Percentiles rank a stretch among this genome's conserved stretches.
Conservation (phyloP, 192 early-diverging fungal genomes). For the Linnemannia zychae region DNA sequence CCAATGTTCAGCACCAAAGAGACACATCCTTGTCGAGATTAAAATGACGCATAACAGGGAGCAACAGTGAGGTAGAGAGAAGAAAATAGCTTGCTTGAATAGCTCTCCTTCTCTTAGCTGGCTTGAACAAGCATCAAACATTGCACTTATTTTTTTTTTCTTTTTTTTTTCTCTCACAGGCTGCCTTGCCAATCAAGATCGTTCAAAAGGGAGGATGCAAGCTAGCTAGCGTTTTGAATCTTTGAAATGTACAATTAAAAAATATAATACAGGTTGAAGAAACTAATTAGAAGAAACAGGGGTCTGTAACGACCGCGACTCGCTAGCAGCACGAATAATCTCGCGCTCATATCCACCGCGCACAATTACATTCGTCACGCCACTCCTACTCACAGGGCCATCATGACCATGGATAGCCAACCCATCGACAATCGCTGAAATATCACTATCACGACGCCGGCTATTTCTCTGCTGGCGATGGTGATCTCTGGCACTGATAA, state of each 20-base stretch:
- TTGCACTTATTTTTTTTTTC: too few species aligned
- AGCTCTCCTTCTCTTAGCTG: not conserved
- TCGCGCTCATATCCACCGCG: conserved; percentile 40
- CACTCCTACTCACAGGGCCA: not conserved
- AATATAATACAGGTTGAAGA: not conserved
- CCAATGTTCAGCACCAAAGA: not conserved
- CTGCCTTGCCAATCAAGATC: not conserved
- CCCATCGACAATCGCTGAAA: not conserved
- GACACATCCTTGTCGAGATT: not conserved
- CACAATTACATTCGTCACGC: conserved; percentile 20
- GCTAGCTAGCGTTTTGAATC: too few species aligned
- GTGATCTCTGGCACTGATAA: not conserved
- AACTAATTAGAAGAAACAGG: not conserved
- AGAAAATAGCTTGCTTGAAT: not conserved
- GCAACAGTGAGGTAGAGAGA: not conserved
- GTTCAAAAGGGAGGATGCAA: not conserved
- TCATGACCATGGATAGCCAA: not conserved
- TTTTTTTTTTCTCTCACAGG: not conserved
- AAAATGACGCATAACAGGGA: not conserved
- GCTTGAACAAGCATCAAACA: not conserved
- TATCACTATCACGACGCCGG: not conserved
- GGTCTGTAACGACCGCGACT: not conserved
- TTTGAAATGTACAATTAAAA: not conserved
- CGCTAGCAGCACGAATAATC: conserved; percentile 25
- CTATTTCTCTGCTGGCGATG: not conserved